Evolutionary conservation across 345 rosid genomes (phyloP), one percentile per base, ranked within the genome.

Genomic region (Gossypium sturtianum): DNA sequence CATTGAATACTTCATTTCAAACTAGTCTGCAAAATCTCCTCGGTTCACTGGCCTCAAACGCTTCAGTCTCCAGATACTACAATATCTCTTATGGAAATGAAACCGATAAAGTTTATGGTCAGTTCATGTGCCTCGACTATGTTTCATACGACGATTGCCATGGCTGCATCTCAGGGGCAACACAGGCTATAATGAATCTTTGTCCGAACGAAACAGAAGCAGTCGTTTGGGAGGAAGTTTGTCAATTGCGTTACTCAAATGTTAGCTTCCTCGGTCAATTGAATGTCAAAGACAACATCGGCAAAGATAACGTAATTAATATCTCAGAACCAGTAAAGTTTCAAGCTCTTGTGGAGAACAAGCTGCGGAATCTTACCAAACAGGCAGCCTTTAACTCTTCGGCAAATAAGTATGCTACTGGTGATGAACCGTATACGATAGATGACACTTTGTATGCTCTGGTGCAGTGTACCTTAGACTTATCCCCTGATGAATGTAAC

Each of bases 61-160:
- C 85, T 71, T 43, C 67, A 8, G 43, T 60, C 23, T 73, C 66
- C 2, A 73, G 73, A 1, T 73, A 56, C 57, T 56, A 60, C 43
- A 45, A 47, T 20, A 27, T 74, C 73, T 69, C 81, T 7, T 19
- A 41, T 2, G 86, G 86, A 54, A 69, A 73, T 12, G 51, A n/a
- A 20, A 10, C 71, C 0, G 22, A 80, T 13, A 75, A 17, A 45
- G 78, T 79, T n/a, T 84, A 78, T 34, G 81, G 66, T 54, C 84
- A 75, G 34, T 82, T 74, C 63, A 77, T 86, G 82, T 83, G 89
- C 74, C 77, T 83, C n/a, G 63, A 78, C 38, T 83, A 81, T 59
- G 20, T 22, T 16, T 2, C 48, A 53, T 29, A 2, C 20, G 75
- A 76, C 1, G 53, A 0, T 0, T 85, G 88, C 68, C 43, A 2